A percentile compares a stretch with the other conserved stretches of the same genome.
These are phyloP conservation scores for Theileria equi DNA, from an alignment of 169 alveolate genomes.

Conservation along the genomic window DNA sequence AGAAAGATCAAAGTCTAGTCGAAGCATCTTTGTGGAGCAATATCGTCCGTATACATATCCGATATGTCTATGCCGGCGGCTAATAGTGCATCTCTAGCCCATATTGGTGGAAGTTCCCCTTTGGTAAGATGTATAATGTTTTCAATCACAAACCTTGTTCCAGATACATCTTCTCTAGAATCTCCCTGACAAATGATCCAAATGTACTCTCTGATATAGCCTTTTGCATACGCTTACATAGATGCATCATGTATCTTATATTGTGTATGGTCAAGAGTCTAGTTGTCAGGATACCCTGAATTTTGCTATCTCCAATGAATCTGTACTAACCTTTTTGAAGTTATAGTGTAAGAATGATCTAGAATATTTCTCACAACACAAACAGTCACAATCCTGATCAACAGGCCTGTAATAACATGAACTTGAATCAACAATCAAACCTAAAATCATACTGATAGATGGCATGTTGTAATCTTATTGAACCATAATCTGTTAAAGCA, in stretches of 20 bases:
- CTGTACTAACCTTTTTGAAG: conserved; percentile 8
- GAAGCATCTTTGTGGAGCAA: neutral
- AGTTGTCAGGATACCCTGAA: conserved; percentile 80
- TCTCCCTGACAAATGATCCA: conserved; percentile 12
- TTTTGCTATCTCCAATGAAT: conserved; percentile 15
- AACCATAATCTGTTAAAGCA: conserved; percentile 78
- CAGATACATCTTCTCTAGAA: conserved; percentile 13
- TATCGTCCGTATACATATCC: conserved; percentile 5
- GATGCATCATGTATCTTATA: conserved; percentile 81
- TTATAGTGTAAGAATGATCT: conserved; percentile 50
- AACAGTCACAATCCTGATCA: conserved; percentile 89
- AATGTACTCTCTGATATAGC: conserved; percentile 13
- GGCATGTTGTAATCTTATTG: conserved; percentile 8
- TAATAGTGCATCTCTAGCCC: conserved; percentile 37
- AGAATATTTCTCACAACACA: conserved; percentile 89
- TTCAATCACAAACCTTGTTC: conserved; percentile 9
- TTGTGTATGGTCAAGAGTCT: conserved; percentile 89
- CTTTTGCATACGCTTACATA: conserved; percentile 60
- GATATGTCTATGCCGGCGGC: conserved; percentile 25
- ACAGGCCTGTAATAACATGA: conserved; percentile 77
- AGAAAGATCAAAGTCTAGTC: neutral
- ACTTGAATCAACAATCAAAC: conserved; percentile 66
- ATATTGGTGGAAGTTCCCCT: conserved; percentile 27
- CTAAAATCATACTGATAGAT: conserved; percentile 35
- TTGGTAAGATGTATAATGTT: neutral